phyloP scores from a whole-genome alignment of 768 basidiomycete species.

The Lyophyllum decastes region DNA sequence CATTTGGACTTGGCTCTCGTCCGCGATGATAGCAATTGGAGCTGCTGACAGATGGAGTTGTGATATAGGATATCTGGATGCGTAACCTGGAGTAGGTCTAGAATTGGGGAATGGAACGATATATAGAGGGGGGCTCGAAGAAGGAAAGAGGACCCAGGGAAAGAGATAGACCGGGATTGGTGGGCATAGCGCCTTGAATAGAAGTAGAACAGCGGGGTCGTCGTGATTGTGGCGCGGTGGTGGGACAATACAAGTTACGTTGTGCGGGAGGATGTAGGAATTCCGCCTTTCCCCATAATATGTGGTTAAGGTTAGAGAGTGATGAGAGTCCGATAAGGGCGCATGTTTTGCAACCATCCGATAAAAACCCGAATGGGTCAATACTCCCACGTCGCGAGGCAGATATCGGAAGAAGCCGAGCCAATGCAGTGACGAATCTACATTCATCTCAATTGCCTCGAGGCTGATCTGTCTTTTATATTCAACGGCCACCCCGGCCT shows the following conservation, averaged over 20 bases:
- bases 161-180: not conserved
- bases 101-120: not conserved
- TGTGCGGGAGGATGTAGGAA: not conserved
- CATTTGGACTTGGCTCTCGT: not conserved
- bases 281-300: not conserved
- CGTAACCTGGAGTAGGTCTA: not conserved
- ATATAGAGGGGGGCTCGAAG: not conserved
- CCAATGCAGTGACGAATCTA: too few species aligned
- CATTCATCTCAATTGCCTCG: constrained; percentile 13
- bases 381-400: not conserved
- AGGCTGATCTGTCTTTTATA: constrained; percentile 18
- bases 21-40: not conserved
- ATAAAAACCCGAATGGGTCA: not conserved
- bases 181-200: not conserved
- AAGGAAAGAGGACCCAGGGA: not conserved
- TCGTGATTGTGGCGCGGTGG: not conserved
- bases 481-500: constrained; percentile 6
- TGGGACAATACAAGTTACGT: not conserved
- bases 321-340: constrained; percentile 1
- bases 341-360: not conserved
- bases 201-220: not conserved
- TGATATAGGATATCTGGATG: not conserved
- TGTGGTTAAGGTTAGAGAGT: not conserved
- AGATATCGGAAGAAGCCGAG: not conserved
- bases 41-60: not conserved